Percentiles rank a stretch among this genome's conserved stretches.
Evolutionary conservation across 1,284 basidiomycete genomes (phyloP).

Genomic region (Microbotryomycetes sp.): DNA sequence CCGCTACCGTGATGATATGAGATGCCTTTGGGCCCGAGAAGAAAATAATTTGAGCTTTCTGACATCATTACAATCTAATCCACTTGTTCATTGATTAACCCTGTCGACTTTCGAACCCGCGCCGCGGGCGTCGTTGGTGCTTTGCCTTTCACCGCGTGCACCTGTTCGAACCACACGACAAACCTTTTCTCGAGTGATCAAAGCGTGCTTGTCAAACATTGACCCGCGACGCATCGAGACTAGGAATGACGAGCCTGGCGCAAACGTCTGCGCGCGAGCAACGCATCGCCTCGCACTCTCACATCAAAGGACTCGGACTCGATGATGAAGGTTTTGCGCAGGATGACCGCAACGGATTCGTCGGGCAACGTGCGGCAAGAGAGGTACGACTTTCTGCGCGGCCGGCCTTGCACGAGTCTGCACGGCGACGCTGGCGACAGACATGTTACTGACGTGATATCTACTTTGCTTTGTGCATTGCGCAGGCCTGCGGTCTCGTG

Average conservation of each 20-base stretch:
- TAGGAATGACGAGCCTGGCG: background rate
- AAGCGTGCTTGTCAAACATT: too few relatives aligned
- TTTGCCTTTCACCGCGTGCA: too few relatives aligned
- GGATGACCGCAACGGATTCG: conserved; percentile 71
- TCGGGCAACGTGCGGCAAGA: conserved; percentile 81
- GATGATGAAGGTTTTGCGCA: conserved; percentile 74
- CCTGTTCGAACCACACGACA: too few relatives aligned
- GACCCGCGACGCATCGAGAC: too few relatives aligned
- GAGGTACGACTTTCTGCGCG: conserved; percentile 55
- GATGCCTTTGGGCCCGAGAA: too few relatives aligned
- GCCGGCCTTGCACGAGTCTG: background rate
- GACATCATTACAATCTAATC: too few relatives aligned
- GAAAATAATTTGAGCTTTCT: too few relatives aligned
- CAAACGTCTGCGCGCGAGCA: conserved; percentile 1
- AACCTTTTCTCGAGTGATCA: too few relatives aligned
- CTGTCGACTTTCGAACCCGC: too few relatives aligned
- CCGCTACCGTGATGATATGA: too few relatives aligned
- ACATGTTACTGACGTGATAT: conserved; percentile 33
- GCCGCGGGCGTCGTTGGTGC: too few relatives aligned
- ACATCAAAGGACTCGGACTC: conserved; percentile 92
- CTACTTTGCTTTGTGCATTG: conserved; percentile 40
- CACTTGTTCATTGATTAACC: too few relatives aligned
- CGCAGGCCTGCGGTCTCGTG: conserved; percentile 77
- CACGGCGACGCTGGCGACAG: background rate
- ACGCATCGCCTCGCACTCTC: conserved; percentile 82